phyloP scores from a whole-genome alignment of 1,284 basidiomycete species.

The Cryptococcus sp. region DNA sequence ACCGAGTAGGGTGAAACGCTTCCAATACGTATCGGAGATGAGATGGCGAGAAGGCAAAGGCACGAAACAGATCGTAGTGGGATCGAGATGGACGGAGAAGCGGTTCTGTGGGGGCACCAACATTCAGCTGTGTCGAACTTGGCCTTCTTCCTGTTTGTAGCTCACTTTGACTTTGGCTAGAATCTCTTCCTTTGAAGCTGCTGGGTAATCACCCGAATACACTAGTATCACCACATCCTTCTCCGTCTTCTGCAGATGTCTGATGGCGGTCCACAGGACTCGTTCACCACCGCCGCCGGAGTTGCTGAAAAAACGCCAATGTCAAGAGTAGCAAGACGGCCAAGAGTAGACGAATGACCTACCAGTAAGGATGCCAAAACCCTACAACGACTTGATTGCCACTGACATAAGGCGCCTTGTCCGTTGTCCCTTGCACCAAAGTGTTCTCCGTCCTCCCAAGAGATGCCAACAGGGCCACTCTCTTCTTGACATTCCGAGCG shows the following conservation, averaged over 20 bases:
- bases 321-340: neutral
- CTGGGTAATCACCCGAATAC: slow-evolving; percentile 80
- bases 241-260: slow-evolving; percentile 72
- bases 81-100: slow-evolving; percentile 76
- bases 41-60: slow-evolving; percentile 70
- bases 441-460: slow-evolving; percentile 37
- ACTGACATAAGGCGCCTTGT: slow-evolving; percentile 29
- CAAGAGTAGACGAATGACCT: slow-evolving; percentile 38
- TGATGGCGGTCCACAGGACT: slow-evolving; percentile 90
- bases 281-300: slow-evolving; percentile 96
- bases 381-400: slow-evolving; percentile 62
- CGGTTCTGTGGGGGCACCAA: slow-evolving; percentile 59
- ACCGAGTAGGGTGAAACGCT: slow-evolving; percentile 82
- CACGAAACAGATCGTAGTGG: slow-evolving; percentile 70
- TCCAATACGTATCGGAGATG: slow-evolving; percentile 83
- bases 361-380: slow-evolving; percentile 97
- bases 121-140: neutral
- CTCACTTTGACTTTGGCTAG: slow-evolving; percentile 76
- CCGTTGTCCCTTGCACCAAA: slow-evolving; percentile 34
- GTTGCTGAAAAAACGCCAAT: slow-evolving; percentile 64
- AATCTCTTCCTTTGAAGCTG: slow-evolving; percentile 77
- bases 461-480: slow-evolving; percentile 29
- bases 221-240: slow-evolving; percentile 74
- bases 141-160: neutral
- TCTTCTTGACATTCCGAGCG: slow-evolving; percentile 28